phyloP scores from a whole-genome alignment of 805 yeast genomes.

The Yarrowia yakushimensis region DNA sequence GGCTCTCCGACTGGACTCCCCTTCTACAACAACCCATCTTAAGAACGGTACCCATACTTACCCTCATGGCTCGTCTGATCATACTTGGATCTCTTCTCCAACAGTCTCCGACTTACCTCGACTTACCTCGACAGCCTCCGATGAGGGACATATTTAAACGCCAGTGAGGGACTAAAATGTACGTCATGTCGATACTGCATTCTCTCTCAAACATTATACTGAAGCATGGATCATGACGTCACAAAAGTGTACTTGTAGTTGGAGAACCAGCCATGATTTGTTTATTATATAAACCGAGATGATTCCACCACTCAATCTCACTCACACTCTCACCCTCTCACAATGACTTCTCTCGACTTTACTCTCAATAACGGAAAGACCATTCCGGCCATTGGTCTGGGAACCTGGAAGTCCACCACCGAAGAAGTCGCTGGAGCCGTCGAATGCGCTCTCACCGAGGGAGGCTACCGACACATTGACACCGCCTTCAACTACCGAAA shows the following conservation, averaged over 20 bases:
- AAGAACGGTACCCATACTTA: too few species aligned
- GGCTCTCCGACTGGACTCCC: too few species aligned
- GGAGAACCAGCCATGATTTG: neutral
- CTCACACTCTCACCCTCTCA: neutral
- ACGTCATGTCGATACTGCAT: neutral
- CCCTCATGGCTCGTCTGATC: too few species aligned
- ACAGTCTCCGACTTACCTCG: too few species aligned
- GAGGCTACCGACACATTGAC: constrained; percentile 71
- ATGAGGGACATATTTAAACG: neutral
- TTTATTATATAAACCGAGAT: neutral
- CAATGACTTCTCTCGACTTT: constrained; percentile 30
- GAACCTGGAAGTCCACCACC: constrained; percentile 56
- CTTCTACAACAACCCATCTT: too few species aligned
- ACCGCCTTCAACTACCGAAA: constrained; percentile 69
- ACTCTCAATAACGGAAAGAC: constrained; percentile 55
- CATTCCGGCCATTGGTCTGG: constrained; percentile 69
- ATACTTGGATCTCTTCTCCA: too few species aligned
- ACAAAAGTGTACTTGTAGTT: neutral
- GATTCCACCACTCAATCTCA: neutral
- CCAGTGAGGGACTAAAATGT: neutral
- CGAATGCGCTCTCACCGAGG: constrained; percentile 47
- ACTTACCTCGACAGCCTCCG: too few species aligned
- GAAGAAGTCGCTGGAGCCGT: constrained; percentile 47
- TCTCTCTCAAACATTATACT: neutral
- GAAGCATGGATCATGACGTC: neutral